Evolutionary conservation across 1,284 basidiomycete genomes (phyloP), one percentile per base, ranked within the genome.

Genomic region (Microbotryum scabiosae): DNA sequence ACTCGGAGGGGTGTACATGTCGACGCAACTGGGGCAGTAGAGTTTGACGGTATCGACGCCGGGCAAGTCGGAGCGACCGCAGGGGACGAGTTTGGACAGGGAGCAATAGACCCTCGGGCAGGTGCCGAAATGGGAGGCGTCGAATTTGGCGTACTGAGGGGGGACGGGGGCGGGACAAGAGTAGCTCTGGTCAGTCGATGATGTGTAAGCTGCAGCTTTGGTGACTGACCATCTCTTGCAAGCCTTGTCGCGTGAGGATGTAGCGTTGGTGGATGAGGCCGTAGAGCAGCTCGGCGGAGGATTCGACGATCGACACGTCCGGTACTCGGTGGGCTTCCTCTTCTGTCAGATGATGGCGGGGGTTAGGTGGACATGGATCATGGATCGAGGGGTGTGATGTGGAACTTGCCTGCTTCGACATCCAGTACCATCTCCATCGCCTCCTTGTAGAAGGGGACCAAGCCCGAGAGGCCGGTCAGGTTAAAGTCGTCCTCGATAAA

Each of bases 401-500:
- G 21, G 65, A 57, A 74, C 85, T 75, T 76, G 92, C 91, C 91
- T 78, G 96, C 90, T 78, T 99, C 96, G 56, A 98, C 94, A 76
- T 99, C 96, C 63, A 99, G 78, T n/a, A 98, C 92, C 96, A 99
- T 99, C 79, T 99, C 96, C 84, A 99, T 86, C 30, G 96, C 96
- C 76, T 98, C 96, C 76, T 97, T 93, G 90, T 96, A 99, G 75
- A 98, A 99, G 10, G 96, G 81, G 1, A 98, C 93, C 81, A 97
- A 86, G 21, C 84, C 82, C 74, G 92, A 93, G 68, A 99, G 78
- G 2, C 96, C 96, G 1, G 96, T 99, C 57, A 98, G 80, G 78
- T 99, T 99, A 79, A 99, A 99, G 75, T 99, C 96, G 77, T 99
- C 96, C 75, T 98, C 96, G 75, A 99, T 98, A 76, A 97, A 99